Evolutionary conservation across 2,329 filamentous ascomycete genomes (phyloP), one percentile per base, ranked within the genome.

Genomic region (Fusarium sp.): DNA sequence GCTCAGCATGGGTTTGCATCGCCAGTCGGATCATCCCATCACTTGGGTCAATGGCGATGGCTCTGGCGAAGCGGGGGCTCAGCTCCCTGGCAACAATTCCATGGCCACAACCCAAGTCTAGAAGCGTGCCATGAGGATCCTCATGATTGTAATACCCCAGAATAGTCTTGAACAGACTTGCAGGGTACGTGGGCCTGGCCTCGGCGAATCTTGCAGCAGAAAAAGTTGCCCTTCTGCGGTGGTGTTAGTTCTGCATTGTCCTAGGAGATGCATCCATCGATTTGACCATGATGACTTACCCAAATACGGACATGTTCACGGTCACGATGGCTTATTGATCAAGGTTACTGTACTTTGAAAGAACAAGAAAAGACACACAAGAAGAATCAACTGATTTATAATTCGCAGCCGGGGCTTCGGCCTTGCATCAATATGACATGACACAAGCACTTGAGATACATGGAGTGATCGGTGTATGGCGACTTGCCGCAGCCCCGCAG

Each of bases 61-160:
- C 84, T 23, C 80, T 81, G 7, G 79, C 80, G 80, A 92, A 92
- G 72, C 84, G 80, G n/a, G 85, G 82, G 58, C 87, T 84, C 34
- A 93, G 82, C 30, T 85, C 85, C 9, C 89, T 87, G 8, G 89
- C 84, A 25, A 91, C 86, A 60, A 89, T 83, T 25, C 90, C 91
- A 70, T 91, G 90, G 4, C 91, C 91, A 74, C 89, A 91, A 58
- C 91, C 91, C n/a, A 93, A 83, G 78, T 93, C 91, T 10, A 92
- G 79, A 23, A 86, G 75, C 4, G 79, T 81, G 10, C 82, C 81
- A 5, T 67, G 63, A 0, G 76, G 32, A 2, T 77, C 78, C 69
- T 76, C 83, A 23, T 71, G 81, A 27, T 84, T 82, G 80, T 92
- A 89, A 79, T 88, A 92, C 25, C 79, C 78, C 14, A 92, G 83